phyloP scores from a whole-genome alignment of 78 protist species.

The Protostelium mycophagum region DNA sequence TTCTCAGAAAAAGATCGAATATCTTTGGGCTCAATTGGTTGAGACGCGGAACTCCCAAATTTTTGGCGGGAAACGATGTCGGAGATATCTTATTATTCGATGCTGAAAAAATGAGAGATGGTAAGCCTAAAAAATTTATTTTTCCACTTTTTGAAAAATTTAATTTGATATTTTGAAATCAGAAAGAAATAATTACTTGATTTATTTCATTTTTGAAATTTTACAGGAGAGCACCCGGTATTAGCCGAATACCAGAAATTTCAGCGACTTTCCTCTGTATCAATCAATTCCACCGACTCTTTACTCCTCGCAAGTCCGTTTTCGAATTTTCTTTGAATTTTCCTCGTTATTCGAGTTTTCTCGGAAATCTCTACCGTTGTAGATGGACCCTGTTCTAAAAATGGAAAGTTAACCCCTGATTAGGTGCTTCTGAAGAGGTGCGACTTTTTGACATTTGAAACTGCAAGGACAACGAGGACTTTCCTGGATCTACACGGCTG shows the following conservation, averaged over 20 bases:
- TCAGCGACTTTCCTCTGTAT: not conserved
- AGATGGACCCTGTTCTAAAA: no score
- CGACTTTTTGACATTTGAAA: not conserved
- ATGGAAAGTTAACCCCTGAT: no score
- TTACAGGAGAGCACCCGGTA: not conserved
- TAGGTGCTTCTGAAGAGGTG: not conserved
- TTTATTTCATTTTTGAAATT: no score
- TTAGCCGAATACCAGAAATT: not conserved
- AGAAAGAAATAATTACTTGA: no score
- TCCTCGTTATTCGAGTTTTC: no score
- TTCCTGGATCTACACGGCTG: not conserved
- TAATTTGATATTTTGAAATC: no score
- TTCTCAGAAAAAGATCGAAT: not conserved
- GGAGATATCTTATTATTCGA: not conserved
- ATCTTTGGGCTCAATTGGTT: not conserved
- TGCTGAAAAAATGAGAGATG: not conserved
- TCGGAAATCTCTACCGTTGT: no score
- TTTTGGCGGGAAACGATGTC: not conserved
- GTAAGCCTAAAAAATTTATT: no score
- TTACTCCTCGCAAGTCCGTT: not conserved
- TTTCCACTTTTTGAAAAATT: no score
- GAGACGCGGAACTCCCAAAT: not conserved
- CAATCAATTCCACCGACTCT: not conserved
- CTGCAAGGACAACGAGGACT: not conserved
- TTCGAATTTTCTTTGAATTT: not conserved